Conservation (phyloP, 371 early-diverging fungal species). For the Apophysomyces elegans region DNA sequence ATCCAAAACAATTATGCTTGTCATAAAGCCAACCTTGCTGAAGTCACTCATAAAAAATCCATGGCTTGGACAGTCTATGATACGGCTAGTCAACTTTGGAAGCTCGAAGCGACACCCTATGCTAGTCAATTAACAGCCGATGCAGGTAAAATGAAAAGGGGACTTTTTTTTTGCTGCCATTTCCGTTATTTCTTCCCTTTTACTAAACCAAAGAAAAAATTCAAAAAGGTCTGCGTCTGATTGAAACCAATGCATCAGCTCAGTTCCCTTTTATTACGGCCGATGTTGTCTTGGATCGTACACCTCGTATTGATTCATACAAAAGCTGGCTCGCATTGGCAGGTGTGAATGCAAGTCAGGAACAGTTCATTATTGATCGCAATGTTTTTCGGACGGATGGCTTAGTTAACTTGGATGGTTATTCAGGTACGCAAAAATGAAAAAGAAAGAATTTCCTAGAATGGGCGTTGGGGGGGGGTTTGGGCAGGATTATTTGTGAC, state of each 20-base stretch:
- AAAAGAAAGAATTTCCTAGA: neutral
- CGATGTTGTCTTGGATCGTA: neutral
- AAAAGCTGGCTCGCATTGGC: constrained; percentile 10
- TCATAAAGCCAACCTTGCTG: constrained; percentile 24
- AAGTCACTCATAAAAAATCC: constrained; percentile 21
- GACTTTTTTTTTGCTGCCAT: neutral
- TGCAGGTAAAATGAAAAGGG: constrained; percentile 25
- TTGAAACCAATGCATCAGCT: neutral
- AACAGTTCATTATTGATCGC: constrained; percentile 16
- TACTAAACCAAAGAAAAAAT: too few relatives aligned
- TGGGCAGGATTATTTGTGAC: too few relatives aligned
- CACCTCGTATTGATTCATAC: neutral
- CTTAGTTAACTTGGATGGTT: constrained; percentile 23
- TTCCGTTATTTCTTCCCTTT: neutral
- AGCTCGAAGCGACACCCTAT: constrained; percentile 10
- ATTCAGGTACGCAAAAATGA: constrained; percentile 21
- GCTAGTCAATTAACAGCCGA: constrained; percentile 14
- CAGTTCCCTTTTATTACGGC: neutral
- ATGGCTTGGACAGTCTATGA: constrained; percentile 31
- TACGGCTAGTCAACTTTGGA: constrained; percentile 18
- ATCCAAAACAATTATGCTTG: constrained; percentile 22
- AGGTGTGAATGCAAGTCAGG: constrained; percentile 10
- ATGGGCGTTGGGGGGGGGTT: too few relatives aligned
- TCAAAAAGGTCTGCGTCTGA: constrained; percentile 16
- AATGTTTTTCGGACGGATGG: constrained; percentile 30